Evolutionary conservation across 306 rosid genomes (phyloP).

Genomic region (Macrotyloma uniflorum): DNA sequence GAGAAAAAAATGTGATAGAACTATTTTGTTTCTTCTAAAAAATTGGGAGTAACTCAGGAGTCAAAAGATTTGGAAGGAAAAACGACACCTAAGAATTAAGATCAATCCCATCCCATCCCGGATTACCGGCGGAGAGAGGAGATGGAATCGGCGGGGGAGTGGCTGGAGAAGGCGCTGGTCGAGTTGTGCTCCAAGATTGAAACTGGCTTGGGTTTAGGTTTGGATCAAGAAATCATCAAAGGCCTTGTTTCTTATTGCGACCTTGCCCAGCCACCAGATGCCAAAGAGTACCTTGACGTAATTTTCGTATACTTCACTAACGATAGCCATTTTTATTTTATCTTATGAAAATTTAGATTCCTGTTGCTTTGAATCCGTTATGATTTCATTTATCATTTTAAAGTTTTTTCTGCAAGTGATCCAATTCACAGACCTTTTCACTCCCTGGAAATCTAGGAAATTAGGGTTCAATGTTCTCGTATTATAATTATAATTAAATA

Average conservation of each 20-base stretch:
- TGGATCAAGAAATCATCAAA: constrained; percentile 79
- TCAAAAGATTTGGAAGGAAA: not conserved
- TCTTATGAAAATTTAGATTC: not conserved
- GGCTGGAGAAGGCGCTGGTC: constrained; percentile 87
- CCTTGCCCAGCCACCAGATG: constrained; percentile 83
- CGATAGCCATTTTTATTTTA: not conserved
- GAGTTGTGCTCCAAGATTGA: constrained; percentile 73
- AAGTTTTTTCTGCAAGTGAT: not conserved
- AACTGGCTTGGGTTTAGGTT: constrained; percentile 67
- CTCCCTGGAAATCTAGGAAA: not conserved
- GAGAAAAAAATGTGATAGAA: no score
- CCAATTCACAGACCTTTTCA: not conserved
- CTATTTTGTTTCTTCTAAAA: no score
- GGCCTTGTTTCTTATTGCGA: constrained; percentile 93
- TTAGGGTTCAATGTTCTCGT: not conserved
- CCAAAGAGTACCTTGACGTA: constrained; percentile 94
- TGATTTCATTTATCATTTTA: not conserved
- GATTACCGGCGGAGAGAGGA: not conserved
- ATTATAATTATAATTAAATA: not conserved
- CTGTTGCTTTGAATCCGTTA: not conserved
- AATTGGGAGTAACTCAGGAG: not conserved
- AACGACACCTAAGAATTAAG: not conserved
- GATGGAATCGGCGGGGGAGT: constrained; percentile 74
- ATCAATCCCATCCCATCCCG: no score
- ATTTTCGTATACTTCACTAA: not conserved